phyloP scores from a whole-genome alignment of 352 stramenopile genomes.

The Phytophthora aleatoria region DNA sequence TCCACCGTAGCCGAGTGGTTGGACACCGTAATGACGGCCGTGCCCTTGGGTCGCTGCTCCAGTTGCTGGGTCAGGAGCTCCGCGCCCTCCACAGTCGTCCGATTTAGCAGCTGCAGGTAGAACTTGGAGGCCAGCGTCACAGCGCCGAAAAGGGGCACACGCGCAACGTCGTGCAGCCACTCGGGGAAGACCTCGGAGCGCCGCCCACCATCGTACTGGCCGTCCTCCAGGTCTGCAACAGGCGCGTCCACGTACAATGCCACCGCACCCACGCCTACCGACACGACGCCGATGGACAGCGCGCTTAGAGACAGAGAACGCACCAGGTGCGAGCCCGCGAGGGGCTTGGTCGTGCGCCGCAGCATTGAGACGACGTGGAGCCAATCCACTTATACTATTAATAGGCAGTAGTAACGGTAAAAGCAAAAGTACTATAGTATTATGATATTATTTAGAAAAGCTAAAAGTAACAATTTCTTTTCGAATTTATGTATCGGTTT shows the following conservation, averaged over 20 bases:
- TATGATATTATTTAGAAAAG: no score
- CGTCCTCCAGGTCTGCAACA: slow-evolving; percentile 57
- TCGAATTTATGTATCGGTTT: no score
- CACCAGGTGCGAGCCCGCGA: slow-evolving; percentile 15
- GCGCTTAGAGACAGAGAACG: slow-evolving; percentile 29
- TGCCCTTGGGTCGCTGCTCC: slow-evolving; percentile 46
- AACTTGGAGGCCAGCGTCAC: slow-evolving; percentile 62
- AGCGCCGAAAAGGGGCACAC: slow-evolving; percentile 51
- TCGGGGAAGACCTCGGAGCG: slow-evolving; percentile 57
- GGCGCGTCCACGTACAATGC: slow-evolving; percentile 72
- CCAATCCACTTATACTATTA: background rate
- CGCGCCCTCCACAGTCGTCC: slow-evolving; percentile 44
- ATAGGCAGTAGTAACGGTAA: no score
- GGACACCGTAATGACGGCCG: slow-evolving; percentile 79
- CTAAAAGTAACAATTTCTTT: no score
- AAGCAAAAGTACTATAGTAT: no score
- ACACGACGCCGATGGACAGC: slow-evolving; percentile 25
- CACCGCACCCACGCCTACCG: slow-evolving; percentile 42
- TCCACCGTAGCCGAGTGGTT: slow-evolving; percentile 88
- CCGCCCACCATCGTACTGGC: slow-evolving; percentile 42
- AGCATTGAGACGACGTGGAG: slow-evolving; percentile 29
- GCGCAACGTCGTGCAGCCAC: slow-evolving; percentile 68
- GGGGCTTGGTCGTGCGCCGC: slow-evolving; percentile 24
- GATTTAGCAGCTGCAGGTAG: slow-evolving; percentile 60
- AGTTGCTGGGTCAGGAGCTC: slow-evolving; percentile 54